Evolutionary conservation across 1,139 yeast species (phyloP), one percentile per base, ranked within the genome.

Genomic region (Candida sojae): DNA sequence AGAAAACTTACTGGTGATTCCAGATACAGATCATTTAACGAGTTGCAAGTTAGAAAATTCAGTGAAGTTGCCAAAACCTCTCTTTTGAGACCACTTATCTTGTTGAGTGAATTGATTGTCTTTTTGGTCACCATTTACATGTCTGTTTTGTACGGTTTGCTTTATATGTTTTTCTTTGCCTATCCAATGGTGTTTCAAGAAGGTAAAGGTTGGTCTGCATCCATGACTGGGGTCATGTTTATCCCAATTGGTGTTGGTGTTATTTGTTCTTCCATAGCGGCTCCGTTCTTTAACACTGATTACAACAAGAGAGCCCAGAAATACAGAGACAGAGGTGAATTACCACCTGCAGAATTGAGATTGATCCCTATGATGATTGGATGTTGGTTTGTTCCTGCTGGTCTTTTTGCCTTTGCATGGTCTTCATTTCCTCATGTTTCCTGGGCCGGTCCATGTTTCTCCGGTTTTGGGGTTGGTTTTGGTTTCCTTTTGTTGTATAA

Each of bases 161-260:
- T 82, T 47, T 71, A 67, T 54, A 80, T 81, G 86, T 81, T 79
- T 60, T 82, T 82, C 75, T 80, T 81, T 64, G 86, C 84, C 1
- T 79, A 75, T 62, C 92, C 93, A 17, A 74, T 84, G 48, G 80
- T 86, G 36, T 86, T 73, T 55, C 70, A 70, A 59, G 88, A 84
- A 60, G 86, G 84, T 44, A 83, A 86, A 63, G 84, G 83, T 29
- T 85, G 79, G 79, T 71, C 77, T 32, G 83, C 80, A 21, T 59
- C 72, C 32, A 80, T 76, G 50, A 79, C 84, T 12, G 90, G 90
- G 47, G 65, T 85, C 33, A 84, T 84, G 88, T 84, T 84, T 56
- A 79, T 85, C 51, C 88, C 88, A 13, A 74, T 86, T 53, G 87
- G 84, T 32, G 83, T 77, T 44, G 93, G 93, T 55, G 86, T 84